Evolutionary conservation across 345 rosid species (phyloP), one percentile per base, ranked within the genome.

Genomic region (Excoecaria agallocha): DNA sequence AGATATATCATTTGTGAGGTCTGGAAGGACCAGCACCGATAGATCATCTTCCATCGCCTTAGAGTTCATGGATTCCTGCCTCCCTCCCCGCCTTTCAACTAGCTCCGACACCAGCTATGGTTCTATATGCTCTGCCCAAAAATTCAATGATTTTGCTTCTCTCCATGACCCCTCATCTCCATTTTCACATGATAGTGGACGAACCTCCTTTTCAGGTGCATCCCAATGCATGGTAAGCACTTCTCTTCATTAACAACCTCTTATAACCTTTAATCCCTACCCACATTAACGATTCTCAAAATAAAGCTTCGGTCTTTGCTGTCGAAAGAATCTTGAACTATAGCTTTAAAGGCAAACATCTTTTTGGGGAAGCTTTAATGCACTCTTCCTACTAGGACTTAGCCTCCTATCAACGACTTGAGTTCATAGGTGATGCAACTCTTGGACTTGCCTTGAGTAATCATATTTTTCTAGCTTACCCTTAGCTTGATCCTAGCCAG

Each of bases 1-100:
- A 5, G 96, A 95, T 72, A 88, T 93, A 77, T 88, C 98, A 56
- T 89, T 88, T 75, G 88, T 93, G 78, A 91, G 96, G 89, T 89
- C 96, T 0, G 91, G 87, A 22, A 80, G 98, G 76, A 89, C 96
- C 38, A 95, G 98, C 88, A 83, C 85, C 3, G 90, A 87, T 15
- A 57, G 82, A 54, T 24, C 78, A 56, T 85, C 87, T 54, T 85
- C 90, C 39, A 73, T 76, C 56, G 49, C 84, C 73, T 83, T 78
- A 10, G 97, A 92, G 52, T 84, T 71, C 69, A 74, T 74, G 11
- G 97, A 95, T 70, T 69, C 81, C 38, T 81, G 73, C 52, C 79
- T 60, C 51, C 73, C 77, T 45, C 77, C 93, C 4, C 80, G 88
- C 69, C 37, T 75, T 65, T 94, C 98, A 7, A 77, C 81, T 43